Evolutionary conservation across 352 stramenopile genomes (phyloP), one percentile per base, ranked within the genome.

Genomic region (Phytophthora citricola): DNA sequence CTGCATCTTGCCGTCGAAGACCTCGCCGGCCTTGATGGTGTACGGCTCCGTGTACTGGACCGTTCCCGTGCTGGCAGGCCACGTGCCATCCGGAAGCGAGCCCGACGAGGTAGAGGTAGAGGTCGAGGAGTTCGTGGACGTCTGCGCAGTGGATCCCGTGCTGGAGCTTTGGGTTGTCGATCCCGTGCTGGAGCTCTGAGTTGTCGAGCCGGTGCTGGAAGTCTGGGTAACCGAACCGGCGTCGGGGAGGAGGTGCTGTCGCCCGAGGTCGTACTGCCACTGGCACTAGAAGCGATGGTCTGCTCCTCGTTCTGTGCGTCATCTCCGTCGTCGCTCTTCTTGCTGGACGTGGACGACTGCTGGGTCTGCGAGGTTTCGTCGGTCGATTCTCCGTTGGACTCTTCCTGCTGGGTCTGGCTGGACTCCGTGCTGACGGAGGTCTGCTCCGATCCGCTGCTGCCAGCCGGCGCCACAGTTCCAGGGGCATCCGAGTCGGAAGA

Each of bases 1-100:
- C 17, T 20, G 17, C 17, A 20, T 20, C 17, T 20, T 20, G 17
- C 17, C 17, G 44, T 68, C 50, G 8, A 68, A 68, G 17, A 66
- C 46, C 46, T 65, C 66, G 8, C 71, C 76, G 22, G 73, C 74
- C 24, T 73, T 64, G 36, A 83, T 69, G 32, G 69, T 58, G 31
- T 73, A 66, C 1, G 75, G 48, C 26, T 64, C 53, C 14, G 47
- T 29, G 52, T 61, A 69, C 15, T 36, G 57, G 15, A 66, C 59
- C 8, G 50, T 57, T 3, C 59, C 59, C 1, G 22, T 61, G 59
- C 50, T 57, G n/a, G 56, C 38, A 3, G 56, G 56, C 56, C 56
- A 64, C 9, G 45, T 50, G 1, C 56, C 56, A 29, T 65, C 47
- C 1, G 57, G 57, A 12, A 65, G 7, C 2, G 57, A 65, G 7